A percentile compares a stretch with the other conserved stretches of the same genome.
Conservation (phyloP, 2,329 filamentous ascomycete species). For the Trichoderma sp. region DNA sequence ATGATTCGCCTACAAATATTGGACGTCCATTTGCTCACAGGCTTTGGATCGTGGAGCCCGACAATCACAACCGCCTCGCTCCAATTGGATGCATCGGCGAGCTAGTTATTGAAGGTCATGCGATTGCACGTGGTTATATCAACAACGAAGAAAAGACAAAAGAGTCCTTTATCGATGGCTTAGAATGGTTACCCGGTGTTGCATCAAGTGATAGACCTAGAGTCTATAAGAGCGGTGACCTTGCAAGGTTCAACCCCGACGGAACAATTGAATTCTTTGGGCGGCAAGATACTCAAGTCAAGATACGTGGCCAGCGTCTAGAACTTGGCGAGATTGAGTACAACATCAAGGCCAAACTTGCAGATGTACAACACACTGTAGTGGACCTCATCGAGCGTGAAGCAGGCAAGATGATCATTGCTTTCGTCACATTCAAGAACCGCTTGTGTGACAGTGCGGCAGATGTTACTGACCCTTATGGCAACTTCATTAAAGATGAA, state of each 20-base stretch:
- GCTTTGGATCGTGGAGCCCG: slow-evolving; percentile 23
- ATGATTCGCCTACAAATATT: slow-evolving; percentile 6
- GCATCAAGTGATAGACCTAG: background rate
- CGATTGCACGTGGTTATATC: slow-evolving; percentile 24
- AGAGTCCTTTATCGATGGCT: background rate
- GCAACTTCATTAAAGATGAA: background rate
- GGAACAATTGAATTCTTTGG: slow-evolving; percentile 9
- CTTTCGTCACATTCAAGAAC: slow-evolving; percentile 12
- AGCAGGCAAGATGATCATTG: background rate
- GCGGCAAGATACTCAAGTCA: slow-evolving; percentile 12
- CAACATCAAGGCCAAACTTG: background rate
- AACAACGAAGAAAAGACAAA: slow-evolving; percentile 19
- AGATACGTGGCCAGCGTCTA: slow-evolving; percentile 17
- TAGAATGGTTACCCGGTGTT: background rate
- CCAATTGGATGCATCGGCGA: slow-evolving; percentile 24
- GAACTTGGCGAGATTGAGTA: slow-evolving; percentile 15
- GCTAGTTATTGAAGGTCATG: slow-evolving; percentile 24
- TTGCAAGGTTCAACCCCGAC: slow-evolving; percentile 8
- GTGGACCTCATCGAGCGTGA: slow-evolving; percentile 15
- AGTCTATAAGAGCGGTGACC: slow-evolving; percentile 14
- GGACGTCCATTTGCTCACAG: slow-evolving; percentile 6
- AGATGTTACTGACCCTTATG: background rate
- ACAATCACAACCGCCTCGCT: slow-evolving; percentile 19
- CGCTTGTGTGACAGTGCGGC: background rate
- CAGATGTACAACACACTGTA: background rate